Evolutionary conservation across 371 early-diverging fungal genomes (phyloP), one percentile per base, ranked within the genome.

Genomic region (Lichtheimia ornata): DNA sequence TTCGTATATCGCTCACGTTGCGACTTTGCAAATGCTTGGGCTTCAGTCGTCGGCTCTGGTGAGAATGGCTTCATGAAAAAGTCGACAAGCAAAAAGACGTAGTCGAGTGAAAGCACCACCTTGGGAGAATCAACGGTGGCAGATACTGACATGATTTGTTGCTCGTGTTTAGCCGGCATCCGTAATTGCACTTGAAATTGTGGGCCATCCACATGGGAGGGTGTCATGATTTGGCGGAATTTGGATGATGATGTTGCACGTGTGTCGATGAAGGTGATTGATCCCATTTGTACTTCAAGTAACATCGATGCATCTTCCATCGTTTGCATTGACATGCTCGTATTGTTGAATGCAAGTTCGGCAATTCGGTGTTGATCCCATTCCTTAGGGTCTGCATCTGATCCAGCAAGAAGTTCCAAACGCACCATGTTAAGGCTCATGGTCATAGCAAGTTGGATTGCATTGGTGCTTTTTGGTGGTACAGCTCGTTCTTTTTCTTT

Each of bases 211-310:
- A 86, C 82, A 11, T 63, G 63, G 24, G 81, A 83, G 13, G 84
- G 84, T 11, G 88, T 85, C 66, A 96, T 87, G 56, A 97, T 89
- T 47, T 96, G 94, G 44, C 86, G 84, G 71, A 95, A 97, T 44
- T 87, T 77, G 50, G 90, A 94, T 40, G 85, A 78, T 0, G 86
- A 84, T 15, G 89, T 77, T 2, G 79, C 78, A 44, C 98, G 71
- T 0, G 94, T 91, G 58, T 98, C 98, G 13, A 77, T 78, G 43
- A 94, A 88, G 12, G 86, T 84, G 17, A 95, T 74, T 1, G 91
- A 89, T 40, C 85, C 71, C 60, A 96, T 80, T 1, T 81, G 74
- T 25, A 92, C 61, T 71, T 95, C 95, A 15, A 91, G 81, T 22
- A 90, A 84, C 75, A 89, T 85, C 3, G 88, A 76, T 7, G 82